A percentile compares a stretch with the other conserved stretches of the same genome.
Evolutionary conservation across 164 flowering plant species (phyloP).

Genomic region (Tinospora cordifolia): DNA sequence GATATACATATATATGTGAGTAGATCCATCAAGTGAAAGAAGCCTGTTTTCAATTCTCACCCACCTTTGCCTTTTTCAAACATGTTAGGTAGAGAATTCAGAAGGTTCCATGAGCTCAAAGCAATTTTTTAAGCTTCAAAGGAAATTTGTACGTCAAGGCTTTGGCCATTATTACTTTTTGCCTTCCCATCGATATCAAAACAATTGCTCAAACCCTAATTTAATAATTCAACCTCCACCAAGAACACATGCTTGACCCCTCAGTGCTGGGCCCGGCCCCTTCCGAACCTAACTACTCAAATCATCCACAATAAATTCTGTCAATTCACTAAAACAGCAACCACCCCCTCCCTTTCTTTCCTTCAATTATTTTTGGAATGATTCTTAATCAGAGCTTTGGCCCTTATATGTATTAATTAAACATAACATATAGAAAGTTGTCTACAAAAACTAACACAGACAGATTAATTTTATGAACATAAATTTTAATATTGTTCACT

Average conservation of each 20-base stretch:
- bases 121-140: neutral
- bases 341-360: neutral
- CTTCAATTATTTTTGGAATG: neutral
- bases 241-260: slow-evolving; percentile 2
- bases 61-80: slow-evolving; percentile 32
- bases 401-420: too few species aligned
- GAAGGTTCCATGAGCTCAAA: slow-evolving; percentile 54
- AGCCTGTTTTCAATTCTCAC: slow-evolving; percentile 29
- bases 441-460: too few species aligned
- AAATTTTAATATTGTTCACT: too few species aligned
- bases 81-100: slow-evolving; percentile 56
- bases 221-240: slow-evolving; percentile 1
- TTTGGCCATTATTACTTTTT: neutral
- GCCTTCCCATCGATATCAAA: neutral
- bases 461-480: too few species aligned
- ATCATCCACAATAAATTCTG: neutral
- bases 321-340: neutral
- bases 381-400: too few species aligned
- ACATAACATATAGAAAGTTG: too few species aligned
- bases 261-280: neutral
- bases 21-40: neutral
- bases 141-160: slow-evolving; percentile 3
- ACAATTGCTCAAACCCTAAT: slow-evolving; percentile 3
- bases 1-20: neutral
- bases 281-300: neutral